These are phyloP conservation scores for Calonectria henricotiae DNA, from an alignment of 2,329 filamentous ascomycete species.

Conservation along the genomic window DNA sequence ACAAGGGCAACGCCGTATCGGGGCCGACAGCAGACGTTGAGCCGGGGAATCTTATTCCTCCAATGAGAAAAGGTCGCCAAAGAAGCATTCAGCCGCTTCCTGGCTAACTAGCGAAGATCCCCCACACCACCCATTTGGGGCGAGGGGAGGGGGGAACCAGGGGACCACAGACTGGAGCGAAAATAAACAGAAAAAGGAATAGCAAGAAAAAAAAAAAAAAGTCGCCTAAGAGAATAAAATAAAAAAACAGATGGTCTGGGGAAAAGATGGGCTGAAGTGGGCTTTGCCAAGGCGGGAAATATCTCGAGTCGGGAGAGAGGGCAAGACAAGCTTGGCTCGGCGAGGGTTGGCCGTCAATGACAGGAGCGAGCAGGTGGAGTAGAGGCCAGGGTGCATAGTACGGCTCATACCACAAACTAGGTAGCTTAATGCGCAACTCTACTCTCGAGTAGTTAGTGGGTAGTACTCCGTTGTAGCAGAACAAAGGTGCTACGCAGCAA, in stretches of 20 bases:
- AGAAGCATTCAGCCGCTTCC: constrained; percentile 27
- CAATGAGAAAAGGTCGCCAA: constrained; percentile 28
- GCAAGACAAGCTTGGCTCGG: background rate
- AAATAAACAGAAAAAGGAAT: background rate
- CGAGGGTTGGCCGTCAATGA: background rate
- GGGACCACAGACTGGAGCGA: background rate
- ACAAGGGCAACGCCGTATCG: background rate
- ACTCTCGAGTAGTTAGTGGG: background rate
- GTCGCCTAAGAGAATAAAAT: too few relatives aligned
- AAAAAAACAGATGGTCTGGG: background rate
- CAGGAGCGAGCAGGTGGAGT: constrained; percentile 27
- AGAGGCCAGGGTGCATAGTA: background rate
- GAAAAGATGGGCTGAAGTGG: constrained; percentile 11
- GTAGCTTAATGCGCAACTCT: constrained; percentile 11
- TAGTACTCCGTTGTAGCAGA: too few relatives aligned
- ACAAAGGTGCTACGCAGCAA: background rate
- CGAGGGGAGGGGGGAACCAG: background rate
- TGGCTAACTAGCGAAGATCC: background rate
- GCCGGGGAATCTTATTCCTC: constrained; percentile 24
- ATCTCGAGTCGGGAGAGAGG: background rate
- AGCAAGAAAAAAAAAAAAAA: background rate
- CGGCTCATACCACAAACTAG: constrained; percentile 1
- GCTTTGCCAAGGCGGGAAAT: constrained; percentile 23
- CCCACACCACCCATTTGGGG: constrained; percentile 27
- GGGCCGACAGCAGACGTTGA: constrained; percentile 12